Base-by-base conservation (phyloP, 768 basidiomycete species). In the Butyriboletus loyo region DNA sequence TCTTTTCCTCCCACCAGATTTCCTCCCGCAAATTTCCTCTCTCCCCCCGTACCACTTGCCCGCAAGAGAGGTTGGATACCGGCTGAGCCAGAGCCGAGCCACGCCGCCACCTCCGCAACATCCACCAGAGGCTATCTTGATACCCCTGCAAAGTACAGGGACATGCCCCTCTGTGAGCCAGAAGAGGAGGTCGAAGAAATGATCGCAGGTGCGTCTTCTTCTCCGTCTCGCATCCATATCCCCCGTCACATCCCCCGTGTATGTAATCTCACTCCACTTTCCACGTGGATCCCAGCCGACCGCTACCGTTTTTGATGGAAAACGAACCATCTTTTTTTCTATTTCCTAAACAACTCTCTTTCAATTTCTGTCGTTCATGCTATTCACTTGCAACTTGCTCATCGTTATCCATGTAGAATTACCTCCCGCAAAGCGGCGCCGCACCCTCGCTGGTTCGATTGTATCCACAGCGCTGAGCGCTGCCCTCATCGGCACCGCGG, bases 391-490 rank as follows among this genome's bases (percentile, higher is more conserved):
- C 65, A 68, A 71, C 58, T 67, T 80, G 56, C 68, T 80, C 54
- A 64, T 80, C 52, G 62, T 77, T 50, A 67, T 80, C 49, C 73
- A 81, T 75, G 70, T 86, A 90, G 89, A 89, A 65, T 66, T 86
- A 46, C 85, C 85, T 27, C 85, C 89, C 42, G 74, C 82, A 60
- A 92, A 92, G 76, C 84, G 85, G 65, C 87, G 89, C 54, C 83
- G 86, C 62, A 86, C 86, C 54, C 78, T 92, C 70, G 86, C 89
- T 57, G 88, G 88, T 56, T 86, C 87, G 52, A 85, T 93, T 63
- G 82, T 92, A 56, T 87, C 88, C 15, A 88, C 89, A 30, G 90
- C 91, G 50, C 74, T 92, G 71, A 89, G 81, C 72, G 89, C 90
- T 57, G 91, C 89, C 41, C 79, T 93, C 53, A 88, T 93, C 54